Conservation (phyloP, 352 stramenopile genomes). For the Pythium brassicae region DNA sequence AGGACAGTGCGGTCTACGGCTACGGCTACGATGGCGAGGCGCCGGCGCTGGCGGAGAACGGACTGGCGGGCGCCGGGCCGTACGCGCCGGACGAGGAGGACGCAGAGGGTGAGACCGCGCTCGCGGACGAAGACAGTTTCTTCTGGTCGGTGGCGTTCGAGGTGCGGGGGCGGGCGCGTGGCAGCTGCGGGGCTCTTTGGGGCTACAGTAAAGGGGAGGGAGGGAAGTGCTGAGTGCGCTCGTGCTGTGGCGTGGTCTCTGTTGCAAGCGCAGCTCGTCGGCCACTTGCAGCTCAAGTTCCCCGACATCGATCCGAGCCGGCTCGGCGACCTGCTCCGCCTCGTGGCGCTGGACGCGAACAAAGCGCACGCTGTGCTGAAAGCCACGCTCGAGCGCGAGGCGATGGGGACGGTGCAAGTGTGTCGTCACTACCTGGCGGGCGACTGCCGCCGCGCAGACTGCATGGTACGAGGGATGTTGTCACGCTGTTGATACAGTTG, state of each 20-base stretch:
- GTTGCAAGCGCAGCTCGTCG: constrained; percentile 47
- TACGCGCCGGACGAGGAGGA: not conserved
- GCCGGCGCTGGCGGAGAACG: not conserved
- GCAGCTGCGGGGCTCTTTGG: too few species aligned
- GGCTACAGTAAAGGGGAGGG: too few species aligned
- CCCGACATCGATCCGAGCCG: constrained; percentile 66
- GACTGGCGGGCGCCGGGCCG: not conserved
- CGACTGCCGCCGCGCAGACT: constrained; percentile 79
- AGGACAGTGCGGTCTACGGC: constrained; percentile 3
- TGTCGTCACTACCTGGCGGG: constrained; percentile 80
- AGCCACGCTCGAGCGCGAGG: constrained; percentile 68
- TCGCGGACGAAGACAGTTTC: constrained; percentile 78
- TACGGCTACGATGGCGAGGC: constrained; percentile 4
- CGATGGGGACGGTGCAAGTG: constrained; percentile 64
- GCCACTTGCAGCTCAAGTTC: constrained; percentile 83
- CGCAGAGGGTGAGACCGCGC: constrained; percentile 8
- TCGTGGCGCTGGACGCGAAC: constrained; percentile 70
- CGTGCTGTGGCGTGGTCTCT: too few species aligned
- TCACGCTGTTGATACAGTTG: too few species aligned
- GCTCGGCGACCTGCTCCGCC: constrained; percentile 68
- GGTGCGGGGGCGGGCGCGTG: constrained; percentile 37
- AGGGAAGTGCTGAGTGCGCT: not conserved
- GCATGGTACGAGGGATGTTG: constrained; percentile 46
- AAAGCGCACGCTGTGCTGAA: constrained; percentile 74
- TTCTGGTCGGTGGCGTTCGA: constrained; percentile 86